Base-by-base conservation (phyloP, 768 basidiomycete species). In the Trametes cingulata region DNA sequence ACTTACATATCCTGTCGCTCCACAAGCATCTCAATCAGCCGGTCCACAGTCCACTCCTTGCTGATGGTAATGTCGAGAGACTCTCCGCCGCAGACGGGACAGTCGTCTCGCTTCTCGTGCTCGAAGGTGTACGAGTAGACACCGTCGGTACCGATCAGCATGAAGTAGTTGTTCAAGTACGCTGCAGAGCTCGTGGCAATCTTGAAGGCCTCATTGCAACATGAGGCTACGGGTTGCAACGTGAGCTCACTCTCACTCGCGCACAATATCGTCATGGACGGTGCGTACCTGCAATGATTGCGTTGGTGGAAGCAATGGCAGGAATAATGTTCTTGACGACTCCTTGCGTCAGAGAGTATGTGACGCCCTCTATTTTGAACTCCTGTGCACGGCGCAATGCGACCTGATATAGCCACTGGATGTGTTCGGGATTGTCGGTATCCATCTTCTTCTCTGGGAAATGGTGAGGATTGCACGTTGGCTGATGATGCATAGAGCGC, bases 281-380 rank as follows among this genome's bases (percentile, higher is more conserved):
- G 17, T 1, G 29, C 81, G 41, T 65, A 91, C 94, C 95, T 48
- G 97, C 92, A 59, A 99, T 95, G 72, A 98, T 95, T 36, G 97
- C 97, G 69, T 99, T 99, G 15, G 97, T 99, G 0, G 93, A 95
- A 1, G 97, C 97, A 65, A 99, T 98, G 43, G 97, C 96, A 20
- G 97, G 96, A 63, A 99, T 98, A 75, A 99, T 97, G 68, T 97
- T 97, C 82, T 99, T 99, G 46, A 99, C 97, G 52, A 99, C 97
- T 42, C 97, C 97, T 72, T 99, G 97, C 0, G 97, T 98, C 37
- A 95, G 77, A 1, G 91, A 88, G 94, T 96, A 99, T 9, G 97
- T 98, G 17, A 99, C 95, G 45, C 97, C 97, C 71, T 98, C 94
- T 55, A 99, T 98, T 63, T 93, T 95, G 80, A 95, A 98, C 69